Evolutionary conservation across 306 rosid genomes (phyloP).

Genomic region (Cucurbita pepo): DNA sequence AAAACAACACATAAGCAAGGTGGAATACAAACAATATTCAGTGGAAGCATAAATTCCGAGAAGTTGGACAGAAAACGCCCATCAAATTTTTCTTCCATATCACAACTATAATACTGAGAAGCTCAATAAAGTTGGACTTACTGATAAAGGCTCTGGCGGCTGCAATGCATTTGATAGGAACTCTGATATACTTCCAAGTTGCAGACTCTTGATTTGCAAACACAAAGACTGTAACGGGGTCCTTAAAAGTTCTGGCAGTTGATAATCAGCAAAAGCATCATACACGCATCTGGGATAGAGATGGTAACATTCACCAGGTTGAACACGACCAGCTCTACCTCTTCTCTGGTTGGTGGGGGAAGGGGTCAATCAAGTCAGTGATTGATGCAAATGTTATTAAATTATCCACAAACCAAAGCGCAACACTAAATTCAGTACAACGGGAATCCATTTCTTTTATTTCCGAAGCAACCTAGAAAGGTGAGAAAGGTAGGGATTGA

Average conservation of each 20-base stretch:
- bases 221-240: conserved; percentile 94
- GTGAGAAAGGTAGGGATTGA: not conserved
- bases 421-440: not conserved
- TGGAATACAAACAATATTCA: not conserved
- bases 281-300: conserved; percentile 87
- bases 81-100: not conserved
- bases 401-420: not conserved
- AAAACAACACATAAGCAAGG: not conserved
- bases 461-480: not conserved
- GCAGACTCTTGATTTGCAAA: conserved; percentile 84
- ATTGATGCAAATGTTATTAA: not conserved
- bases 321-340: conserved; percentile 99
- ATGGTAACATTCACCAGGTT: conserved; percentile 84
- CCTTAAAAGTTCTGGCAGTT: conserved; percentile 86
- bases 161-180: conserved; percentile 88
- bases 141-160: conserved; percentile 77
- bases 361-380: not conserved
- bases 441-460: not conserved
- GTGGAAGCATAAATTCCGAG: not conserved
- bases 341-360: conserved; percentile 39
- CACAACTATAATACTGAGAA: not conserved
- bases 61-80: not conserved
- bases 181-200: conserved; percentile 87
- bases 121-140: conserved; percentile 15
- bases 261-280: conserved; percentile 79